Percentiles rank a stretch among this genome's conserved stretches.
These are phyloP conservation scores for Quercus mongolica DNA, from an alignment of 306 rosid genomes.

Conservation along the genomic window DNA sequence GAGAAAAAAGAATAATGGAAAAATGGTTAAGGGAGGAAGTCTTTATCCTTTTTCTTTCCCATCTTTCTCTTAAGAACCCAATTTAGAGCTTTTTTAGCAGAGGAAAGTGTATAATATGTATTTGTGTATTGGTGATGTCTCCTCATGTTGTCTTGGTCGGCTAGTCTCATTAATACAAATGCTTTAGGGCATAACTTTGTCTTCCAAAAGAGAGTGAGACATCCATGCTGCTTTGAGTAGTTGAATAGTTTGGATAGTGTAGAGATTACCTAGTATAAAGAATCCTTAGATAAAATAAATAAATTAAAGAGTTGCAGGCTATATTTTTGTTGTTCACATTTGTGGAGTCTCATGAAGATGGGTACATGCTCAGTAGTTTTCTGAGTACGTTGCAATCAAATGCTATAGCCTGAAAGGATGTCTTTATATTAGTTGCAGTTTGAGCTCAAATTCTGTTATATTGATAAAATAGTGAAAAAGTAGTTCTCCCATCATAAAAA, in stretches of 20 bases:
- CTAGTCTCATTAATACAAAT: neutral
- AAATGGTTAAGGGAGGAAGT: neutral
- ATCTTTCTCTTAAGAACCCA: neutral
- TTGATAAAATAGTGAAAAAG: neutral
- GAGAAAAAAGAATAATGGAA: neutral
- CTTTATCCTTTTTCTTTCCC: neutral
- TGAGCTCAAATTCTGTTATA: neutral
- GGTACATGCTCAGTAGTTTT: neutral
- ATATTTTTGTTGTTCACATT: neutral
- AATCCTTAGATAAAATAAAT: too few relatives aligned
- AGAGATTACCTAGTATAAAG: neutral
- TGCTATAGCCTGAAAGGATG: neutral
- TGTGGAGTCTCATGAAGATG: neutral
- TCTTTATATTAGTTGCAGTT: neutral
- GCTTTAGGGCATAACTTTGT: neutral
- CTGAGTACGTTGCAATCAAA: neutral
- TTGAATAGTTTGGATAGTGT: neutral
- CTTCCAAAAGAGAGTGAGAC: neutral
- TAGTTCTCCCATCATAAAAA: neutral
- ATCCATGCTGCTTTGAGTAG: neutral
- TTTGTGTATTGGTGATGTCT: neutral
- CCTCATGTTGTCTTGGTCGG: neutral
- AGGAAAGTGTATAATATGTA: neutral
- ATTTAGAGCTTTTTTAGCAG: neutral
- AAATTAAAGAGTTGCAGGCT: neutral